A percentile compares a stretch with the other conserved stretches of the same genome.
Evolutionary conservation across 2,329 filamentous ascomycete genomes (phyloP).

Genomic region (Epichloe sp.): DNA sequence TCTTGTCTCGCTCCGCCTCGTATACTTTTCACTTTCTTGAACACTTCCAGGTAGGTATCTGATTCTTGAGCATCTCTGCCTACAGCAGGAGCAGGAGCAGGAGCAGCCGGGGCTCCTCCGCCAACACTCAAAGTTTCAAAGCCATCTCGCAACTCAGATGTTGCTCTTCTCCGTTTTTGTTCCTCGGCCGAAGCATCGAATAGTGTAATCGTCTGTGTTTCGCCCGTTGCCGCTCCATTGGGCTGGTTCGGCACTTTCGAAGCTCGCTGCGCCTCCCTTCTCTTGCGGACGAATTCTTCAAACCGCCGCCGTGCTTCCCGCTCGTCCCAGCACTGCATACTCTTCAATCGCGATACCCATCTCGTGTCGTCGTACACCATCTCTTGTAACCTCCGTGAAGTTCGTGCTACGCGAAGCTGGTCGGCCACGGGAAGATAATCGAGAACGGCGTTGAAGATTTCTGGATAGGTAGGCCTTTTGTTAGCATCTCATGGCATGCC

Average conservation of each 20-base stretch:
- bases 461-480: conserved; percentile 27
- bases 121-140: conserved; percentile 64
- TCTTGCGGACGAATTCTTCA: conserved; percentile 54
- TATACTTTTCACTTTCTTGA: conserved; percentile 62
- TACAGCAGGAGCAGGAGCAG: conserved; percentile 15
- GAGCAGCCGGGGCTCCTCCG: conserved; percentile 9
- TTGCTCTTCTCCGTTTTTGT: conserved; percentile 34
- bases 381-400: conserved; percentile 77
- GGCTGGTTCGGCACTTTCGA: conserved; percentile 9
- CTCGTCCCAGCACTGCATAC: conserved; percentile 90
- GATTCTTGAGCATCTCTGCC: conserved; percentile 42
- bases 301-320: conserved; percentile 67
- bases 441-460: conserved; percentile 78
- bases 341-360: conserved; percentile 78
- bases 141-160: conserved; percentile 40
- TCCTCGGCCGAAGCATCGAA: conserved; percentile 65
- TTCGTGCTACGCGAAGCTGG: conserved; percentile 71
- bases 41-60: conserved; percentile 51
- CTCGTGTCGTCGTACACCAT: conserved; percentile 98
- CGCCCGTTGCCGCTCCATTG: conserved; percentile 8
- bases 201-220: conserved; percentile 35
- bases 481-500: not conserved
- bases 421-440: conserved; percentile 80
- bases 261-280: conserved; percentile 35
- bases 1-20: conserved; percentile 78